phyloP scores from a whole-genome alignment of 2,329 filamentous ascomycete genomes.

The Dactylellina leptospora region DNA sequence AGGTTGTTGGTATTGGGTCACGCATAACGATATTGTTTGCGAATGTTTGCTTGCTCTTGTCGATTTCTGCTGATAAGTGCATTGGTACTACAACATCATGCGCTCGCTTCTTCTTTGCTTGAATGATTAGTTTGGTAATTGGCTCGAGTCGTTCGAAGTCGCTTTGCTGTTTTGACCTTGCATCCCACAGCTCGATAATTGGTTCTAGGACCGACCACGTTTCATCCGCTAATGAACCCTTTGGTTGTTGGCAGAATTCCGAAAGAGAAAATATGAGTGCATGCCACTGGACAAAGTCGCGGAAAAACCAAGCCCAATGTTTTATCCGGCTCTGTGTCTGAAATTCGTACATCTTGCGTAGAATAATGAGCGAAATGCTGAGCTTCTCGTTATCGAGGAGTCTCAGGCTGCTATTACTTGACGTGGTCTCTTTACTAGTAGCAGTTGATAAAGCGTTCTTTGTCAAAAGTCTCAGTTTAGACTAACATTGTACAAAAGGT shows the following conservation, averaged over 20 bases:
- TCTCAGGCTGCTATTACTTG: not conserved
- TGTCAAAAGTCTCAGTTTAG: slow-evolving; percentile 6
- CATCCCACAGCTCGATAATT: slow-evolving; percentile 4
- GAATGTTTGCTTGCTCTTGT: not conserved
- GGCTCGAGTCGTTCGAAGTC: not conserved
- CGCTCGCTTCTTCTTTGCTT: slow-evolving; percentile 9
- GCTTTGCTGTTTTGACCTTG: not conserved
- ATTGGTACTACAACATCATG: too few relatives aligned
- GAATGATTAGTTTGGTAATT: not conserved
- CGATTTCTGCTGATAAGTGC: not conserved
- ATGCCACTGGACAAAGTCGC: slow-evolving; percentile 19
- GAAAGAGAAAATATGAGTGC: not conserved
- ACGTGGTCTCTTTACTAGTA: not conserved
- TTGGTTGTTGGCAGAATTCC: slow-evolving; percentile 10
- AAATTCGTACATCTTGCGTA: slow-evolving; percentile 9
- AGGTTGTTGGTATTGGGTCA: not conserved
- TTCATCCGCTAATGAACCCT: not conserved
- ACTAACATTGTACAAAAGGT: too few relatives aligned
- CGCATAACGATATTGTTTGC: too few relatives aligned
- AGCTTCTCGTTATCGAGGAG: not conserved
- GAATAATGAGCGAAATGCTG: not conserved
- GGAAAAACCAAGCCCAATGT: slow-evolving; percentile 14
- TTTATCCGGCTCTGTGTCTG: not conserved
- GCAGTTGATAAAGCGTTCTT: not conserved
- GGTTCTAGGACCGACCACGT: slow-evolving; percentile 5